phyloP scores from a whole-genome alignment of 176 grass and related monocot genomes.

The Eremochloa ophiuroides region DNA sequence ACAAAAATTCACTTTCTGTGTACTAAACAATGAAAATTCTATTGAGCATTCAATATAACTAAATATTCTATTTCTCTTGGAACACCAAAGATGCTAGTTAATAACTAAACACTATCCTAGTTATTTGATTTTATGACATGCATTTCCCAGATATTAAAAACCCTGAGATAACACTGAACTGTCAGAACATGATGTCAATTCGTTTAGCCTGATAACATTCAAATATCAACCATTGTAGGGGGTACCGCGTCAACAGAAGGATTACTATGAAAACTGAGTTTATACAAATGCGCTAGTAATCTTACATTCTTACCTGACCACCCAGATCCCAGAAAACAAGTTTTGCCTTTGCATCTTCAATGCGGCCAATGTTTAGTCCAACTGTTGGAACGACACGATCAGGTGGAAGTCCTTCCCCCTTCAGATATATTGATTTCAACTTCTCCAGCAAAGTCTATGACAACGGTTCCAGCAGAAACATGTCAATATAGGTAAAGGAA shows the following conservation, averaged over 20 bases:
- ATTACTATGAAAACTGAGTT: background rate
- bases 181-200: background rate
- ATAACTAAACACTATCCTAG: background rate
- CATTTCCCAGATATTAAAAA: background rate
- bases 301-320: slow-evolving; percentile 62
- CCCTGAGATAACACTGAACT: background rate
- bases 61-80: background rate
- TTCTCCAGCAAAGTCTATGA: slow-evolving; percentile 84
- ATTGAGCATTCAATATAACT: background rate
- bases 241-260: background rate
- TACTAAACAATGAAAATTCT: background rate
- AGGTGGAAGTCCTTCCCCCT: slow-evolving; percentile 65
- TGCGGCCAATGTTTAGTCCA: slow-evolving; percentile 86
- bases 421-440: slow-evolving; percentile 72
- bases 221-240: background rate
- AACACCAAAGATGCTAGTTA: background rate
- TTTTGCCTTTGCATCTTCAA: slow-evolving; percentile 80
- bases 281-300: background rate
- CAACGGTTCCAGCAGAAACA: slow-evolving; percentile 12
- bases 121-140: background rate
- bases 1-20: background rate
- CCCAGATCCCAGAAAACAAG: slow-evolving; percentile 97
- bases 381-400: slow-evolving; percentile 87
- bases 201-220: background rate
- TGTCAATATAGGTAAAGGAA: background rate